phyloP scores from a whole-genome alignment of 176 grass and related monocot genomes.

The Sorghum bicolor region Sorghum_bicolor_NCBIv3 NC_012879.2:55648501-55649000 shows the following conservation, averaged over 20 bases:
- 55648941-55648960: slow-evolving; percentile 3
- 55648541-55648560: too few relatives aligned
- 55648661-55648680: not conserved
- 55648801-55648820: slow-evolving; percentile 41
- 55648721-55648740: not conserved
- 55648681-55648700: not conserved
- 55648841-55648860: slow-evolving; percentile 42
- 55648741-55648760: slow-evolving; percentile 24
- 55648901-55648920: slow-evolving; percentile 15
- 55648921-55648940: slow-evolving; percentile 6
- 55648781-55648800: slow-evolving; percentile 23
- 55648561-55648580: too few relatives aligned
- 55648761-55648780: not conserved
- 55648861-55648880: slow-evolving; percentile 15
- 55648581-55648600: too few relatives aligned
- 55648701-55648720: slow-evolving; percentile 20
- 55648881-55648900: slow-evolving; percentile 33
- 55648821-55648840: slow-evolving; percentile 47
- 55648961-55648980: not conserved
- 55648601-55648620: not conserved
- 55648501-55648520: too few relatives aligned
- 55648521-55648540: too few relatives aligned
- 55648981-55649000: not conserved
- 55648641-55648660: not conserved
- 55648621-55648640: not conserved